Base-by-base conservation (phyloP, 306 rosid genomes). In the Lupinus albus region DNA sequence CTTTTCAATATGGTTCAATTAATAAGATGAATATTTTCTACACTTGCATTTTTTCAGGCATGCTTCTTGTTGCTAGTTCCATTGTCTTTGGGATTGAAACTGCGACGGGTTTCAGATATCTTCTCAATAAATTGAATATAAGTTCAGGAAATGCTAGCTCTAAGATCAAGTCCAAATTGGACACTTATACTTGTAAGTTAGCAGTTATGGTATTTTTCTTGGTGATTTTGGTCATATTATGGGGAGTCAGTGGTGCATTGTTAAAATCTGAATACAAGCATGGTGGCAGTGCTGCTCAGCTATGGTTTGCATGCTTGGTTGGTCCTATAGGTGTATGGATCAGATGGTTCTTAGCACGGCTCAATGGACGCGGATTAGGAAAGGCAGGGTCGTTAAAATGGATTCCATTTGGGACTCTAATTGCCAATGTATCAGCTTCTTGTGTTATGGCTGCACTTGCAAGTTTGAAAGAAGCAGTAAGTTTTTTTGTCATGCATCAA, bases 291-390 rank as follows among this genome's bases (percentile, higher is more conserved):
- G 83, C 56, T 67, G 95, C 89, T 55, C 78, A 82, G 36, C 70
- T 84, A 51, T 92, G 96, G 96, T 49, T 93, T 66, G 97, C 84
- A 38, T 89, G 97, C 84, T 53, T 89, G 62, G 86, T 93, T 64
- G 97, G 97, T 61, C 97, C 98, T 17, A 8, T 70, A 10, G 96
- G 98, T 8, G 96, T 87, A 63, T 92, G 98, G 98, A 65, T 79
- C 49, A 82, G 91, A 80, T 89, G 98, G 98, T 89, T 86, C 91
- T 81, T 92, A 46, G 96, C 98, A 9, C 64, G 98, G 13, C 75
- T 89, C 15, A 92, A 92, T 28, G 98, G 94, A n/a, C 89, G 78
- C 3, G 98, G 94, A 7, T 45, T 89, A 15, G 97, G 98, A 63
- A 88, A 8, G 44, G 53, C 14, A 5, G 82, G 79, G 51, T 38